Base-by-base conservation (phyloP, 768 basidiomycete genomes). In the Phlebiopsis gigantea region DNA sequence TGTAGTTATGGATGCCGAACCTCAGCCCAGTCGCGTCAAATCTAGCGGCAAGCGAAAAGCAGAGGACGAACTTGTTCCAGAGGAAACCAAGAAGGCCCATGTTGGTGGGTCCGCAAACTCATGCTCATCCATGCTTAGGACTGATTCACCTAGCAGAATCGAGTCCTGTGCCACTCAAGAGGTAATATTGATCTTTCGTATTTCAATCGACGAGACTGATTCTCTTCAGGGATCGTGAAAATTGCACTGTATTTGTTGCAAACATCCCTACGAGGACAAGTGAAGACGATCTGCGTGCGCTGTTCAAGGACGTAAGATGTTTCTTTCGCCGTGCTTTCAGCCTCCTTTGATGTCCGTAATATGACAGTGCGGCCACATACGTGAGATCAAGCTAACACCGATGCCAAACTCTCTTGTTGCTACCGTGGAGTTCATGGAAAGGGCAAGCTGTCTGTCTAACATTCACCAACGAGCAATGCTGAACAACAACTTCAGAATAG, bases 221-320 rank as follows among this genome's bases (percentile, higher is more conserved):
- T 24, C 31, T 17, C 12, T 46, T 12, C 57, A 95, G 96, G 61
- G 97, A 99, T 72, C 92, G 97, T 46, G 97, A 99, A 73, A 90
- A 98, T 63, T 83, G 86, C 26, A 96, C 93, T 0, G 87, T 98
- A 4, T 90, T 98, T 57, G 88, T 97, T 14, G 80, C 85, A 2
- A 84, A 88, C 45, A 71, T 97, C 9, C 81, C 84, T 0, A 44
- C 69, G 17, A 77, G 72, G 10, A 76, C 78, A 9, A 75, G 75
- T 0, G 87, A 93, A 53, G 81, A 80, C 4, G 88, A 90, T 24
- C 68, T 99, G n/a, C 72, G 64, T 25, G 66, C 71, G 1, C 75
- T 96, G 5, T 98, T 99, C 76, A 87, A 87, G 71, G 94, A 97
- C 61, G 96, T 97, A 58, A 55, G 84, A 72, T 15, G n/a, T 12